These are phyloP conservation scores for Priceomyces haplophilus DNA, from an alignment of 805 yeast species.

Conservation along the genomic window DNA sequence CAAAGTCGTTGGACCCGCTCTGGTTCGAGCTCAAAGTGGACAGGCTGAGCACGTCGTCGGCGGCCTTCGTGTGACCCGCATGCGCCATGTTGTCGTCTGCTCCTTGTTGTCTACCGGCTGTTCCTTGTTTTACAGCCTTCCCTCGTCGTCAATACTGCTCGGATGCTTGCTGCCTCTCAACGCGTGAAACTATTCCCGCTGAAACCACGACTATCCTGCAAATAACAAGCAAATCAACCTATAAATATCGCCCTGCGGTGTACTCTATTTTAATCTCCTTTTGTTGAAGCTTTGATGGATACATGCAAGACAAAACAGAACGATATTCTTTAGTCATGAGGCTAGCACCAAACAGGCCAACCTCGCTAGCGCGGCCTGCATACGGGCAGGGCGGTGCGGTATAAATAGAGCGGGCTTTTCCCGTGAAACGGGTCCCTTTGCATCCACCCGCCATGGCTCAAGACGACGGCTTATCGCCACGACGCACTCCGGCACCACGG, in stretches of 20 bases:
- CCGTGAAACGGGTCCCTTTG: too few relatives aligned
- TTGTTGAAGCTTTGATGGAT: neutral
- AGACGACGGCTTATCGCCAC: too few relatives aligned
- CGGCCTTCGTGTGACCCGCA: slow-evolving; percentile 4
- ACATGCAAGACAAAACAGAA: neutral
- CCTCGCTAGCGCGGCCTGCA: too few relatives aligned
- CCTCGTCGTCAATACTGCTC: neutral
- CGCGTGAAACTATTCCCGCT: neutral
- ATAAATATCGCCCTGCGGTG: neutral
- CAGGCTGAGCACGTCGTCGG: slow-evolving; percentile 8
- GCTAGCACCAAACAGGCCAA: too few relatives aligned
- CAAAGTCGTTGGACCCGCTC: slow-evolving; percentile 71
- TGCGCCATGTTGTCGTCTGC: slow-evolving; percentile 2
- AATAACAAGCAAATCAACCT: neutral
- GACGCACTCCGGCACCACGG: too few relatives aligned
- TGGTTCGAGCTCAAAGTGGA: slow-evolving; percentile 28
- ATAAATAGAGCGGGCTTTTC: too few relatives aligned
- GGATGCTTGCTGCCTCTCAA: neutral
- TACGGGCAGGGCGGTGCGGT: too few relatives aligned
- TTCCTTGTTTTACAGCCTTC: slow-evolving; percentile 1
- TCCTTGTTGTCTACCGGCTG: neutral
- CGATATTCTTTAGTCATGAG: neutral
- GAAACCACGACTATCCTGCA: neutral
- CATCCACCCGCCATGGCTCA: too few relatives aligned
- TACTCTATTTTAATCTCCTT: neutral